Percentiles rank a stretch among this genome's conserved stretches.
Conservation (phyloP, 768 basidiomycete species). For the Lentinula sp. region DNA sequence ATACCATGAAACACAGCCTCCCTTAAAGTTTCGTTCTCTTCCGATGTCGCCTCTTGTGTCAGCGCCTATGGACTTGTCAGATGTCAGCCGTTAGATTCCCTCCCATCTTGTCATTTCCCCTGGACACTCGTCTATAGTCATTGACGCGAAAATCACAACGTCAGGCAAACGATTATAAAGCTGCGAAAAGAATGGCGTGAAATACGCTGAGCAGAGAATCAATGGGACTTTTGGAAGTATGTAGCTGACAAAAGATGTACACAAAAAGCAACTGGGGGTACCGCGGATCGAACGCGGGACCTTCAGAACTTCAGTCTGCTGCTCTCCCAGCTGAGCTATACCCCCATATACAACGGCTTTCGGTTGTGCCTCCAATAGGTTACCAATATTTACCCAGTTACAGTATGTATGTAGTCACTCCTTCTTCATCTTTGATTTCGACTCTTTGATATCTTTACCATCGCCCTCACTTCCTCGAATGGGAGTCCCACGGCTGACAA, state of each 20-base stretch:
- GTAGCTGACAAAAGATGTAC: too few relatives aligned
- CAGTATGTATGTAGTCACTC: neutral
- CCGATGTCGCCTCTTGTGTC: neutral
- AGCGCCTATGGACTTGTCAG: neutral
- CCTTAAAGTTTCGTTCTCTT: neutral
- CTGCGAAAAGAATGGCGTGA: too few relatives aligned
- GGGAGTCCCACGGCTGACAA: neutral
- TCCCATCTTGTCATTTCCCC: too few relatives aligned
- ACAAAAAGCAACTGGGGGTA: conserved; percentile 29
- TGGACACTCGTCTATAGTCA: too few relatives aligned
- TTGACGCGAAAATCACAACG: too few relatives aligned
- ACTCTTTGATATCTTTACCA: neutral
- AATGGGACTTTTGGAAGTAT: too few relatives aligned
- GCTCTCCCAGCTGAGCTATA: conserved; percentile 23
- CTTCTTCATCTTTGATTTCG: neutral
- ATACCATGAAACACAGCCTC: neutral
- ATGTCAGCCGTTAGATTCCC: neutral
- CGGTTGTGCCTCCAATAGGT: too few relatives aligned
- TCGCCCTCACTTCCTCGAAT: neutral
- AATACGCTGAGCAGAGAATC: neutral
- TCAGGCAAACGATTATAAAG: too few relatives aligned
- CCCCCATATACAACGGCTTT: conserved; percentile 9
- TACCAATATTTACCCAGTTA: neutral
- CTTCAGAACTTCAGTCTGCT: conserved; percentile 33
- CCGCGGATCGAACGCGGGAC: conserved; percentile 54